A percentile compares a stretch with the other conserved stretches of the same genome.
Conservation (phyloP, 805 yeast species). For the Saccharomyces kudriavzevii region DNA sequence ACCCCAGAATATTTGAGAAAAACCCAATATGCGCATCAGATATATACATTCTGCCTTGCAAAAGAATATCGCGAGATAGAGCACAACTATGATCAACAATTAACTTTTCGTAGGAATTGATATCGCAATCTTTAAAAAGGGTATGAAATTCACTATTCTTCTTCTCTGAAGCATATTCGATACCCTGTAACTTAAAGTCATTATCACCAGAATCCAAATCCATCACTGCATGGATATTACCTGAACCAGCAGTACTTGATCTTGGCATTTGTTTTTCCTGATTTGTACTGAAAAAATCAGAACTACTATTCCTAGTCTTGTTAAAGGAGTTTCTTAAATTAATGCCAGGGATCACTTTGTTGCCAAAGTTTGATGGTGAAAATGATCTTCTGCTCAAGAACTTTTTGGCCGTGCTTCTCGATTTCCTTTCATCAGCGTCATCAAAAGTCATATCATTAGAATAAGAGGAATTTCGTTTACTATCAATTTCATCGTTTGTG, state of each 20-base stretch:
- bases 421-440: conserved; percentile 14
- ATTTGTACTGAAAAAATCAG: not conserved
- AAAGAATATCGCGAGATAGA: conserved; percentile 51
- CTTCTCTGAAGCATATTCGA: conserved; percentile 39
- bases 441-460: conserved; percentile 10
- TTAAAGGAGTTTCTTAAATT: conserved; percentile 13
- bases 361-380: conserved; percentile 21
- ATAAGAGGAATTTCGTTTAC: conserved; percentile 9
- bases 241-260: conserved; percentile 16
- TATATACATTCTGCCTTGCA: conserved; percentile 58
- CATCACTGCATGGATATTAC: conserved; percentile 9
- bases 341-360: conserved; percentile 16
- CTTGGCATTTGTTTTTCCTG: conserved; percentile 7
- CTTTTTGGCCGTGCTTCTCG: conserved; percentile 22
- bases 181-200: conserved; percentile 14
- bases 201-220: conserved; percentile 11
- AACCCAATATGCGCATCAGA: conserved; percentile 50
- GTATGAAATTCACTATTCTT: conserved; percentile 55
- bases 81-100: conserved; percentile 62
- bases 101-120: conserved; percentile 44
- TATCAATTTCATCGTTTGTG: conserved; percentile 1
- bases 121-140: conserved; percentile 39
- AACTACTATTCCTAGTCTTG: conserved; percentile 10
- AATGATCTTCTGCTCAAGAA: conserved; percentile 24
- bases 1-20: conserved; percentile 59